A percentile compares a stretch with the other conserved stretches of the same genome.
These are phyloP conservation scores for Trametes sp. DNA, from an alignment of 1,284 basidiomycete species.

Conservation along the genomic window DNA sequence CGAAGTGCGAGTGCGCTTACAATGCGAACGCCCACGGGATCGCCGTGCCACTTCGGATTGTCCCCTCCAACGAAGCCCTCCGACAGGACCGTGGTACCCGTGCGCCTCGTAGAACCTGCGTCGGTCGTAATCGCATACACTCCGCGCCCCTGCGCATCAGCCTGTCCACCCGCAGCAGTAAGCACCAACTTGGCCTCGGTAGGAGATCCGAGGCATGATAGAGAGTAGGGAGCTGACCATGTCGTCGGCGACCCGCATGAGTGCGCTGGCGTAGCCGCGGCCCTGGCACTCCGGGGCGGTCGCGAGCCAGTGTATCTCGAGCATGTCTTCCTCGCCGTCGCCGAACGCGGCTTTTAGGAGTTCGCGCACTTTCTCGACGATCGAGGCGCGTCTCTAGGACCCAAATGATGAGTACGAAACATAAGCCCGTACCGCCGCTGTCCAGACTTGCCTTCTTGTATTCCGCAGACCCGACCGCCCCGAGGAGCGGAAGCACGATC, in stretches of 20 bases:
- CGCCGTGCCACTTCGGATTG: background rate
- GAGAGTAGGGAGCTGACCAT: no score
- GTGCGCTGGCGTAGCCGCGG: conserved; percentile 9
- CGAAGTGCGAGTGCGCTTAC: background rate
- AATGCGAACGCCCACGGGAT: background rate
- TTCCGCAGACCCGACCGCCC: background rate
- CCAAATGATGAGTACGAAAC: background rate
- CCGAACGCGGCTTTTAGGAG: conserved; percentile 6
- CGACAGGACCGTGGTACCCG: background rate
- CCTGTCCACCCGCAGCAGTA: background rate
- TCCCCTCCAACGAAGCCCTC: background rate
- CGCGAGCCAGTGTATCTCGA: conserved; percentile 13
- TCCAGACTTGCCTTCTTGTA: background rate
- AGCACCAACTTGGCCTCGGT: no score
- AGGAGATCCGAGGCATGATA: no score
- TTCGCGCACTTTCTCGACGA: background rate
- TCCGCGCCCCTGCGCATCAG: conserved; percentile 11
- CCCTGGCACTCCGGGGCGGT: conserved; percentile 15
- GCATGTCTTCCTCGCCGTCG: background rate
- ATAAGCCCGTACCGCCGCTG: no score
- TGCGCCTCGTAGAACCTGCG: background rate
- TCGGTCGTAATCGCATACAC: conserved; percentile 7
- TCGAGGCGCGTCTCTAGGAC: background rate
- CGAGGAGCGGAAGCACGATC: background rate
- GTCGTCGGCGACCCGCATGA: background rate